Conservation (phyloP, 768 basidiomycete species). For the Termitomyces bulborhizus region DNA sequence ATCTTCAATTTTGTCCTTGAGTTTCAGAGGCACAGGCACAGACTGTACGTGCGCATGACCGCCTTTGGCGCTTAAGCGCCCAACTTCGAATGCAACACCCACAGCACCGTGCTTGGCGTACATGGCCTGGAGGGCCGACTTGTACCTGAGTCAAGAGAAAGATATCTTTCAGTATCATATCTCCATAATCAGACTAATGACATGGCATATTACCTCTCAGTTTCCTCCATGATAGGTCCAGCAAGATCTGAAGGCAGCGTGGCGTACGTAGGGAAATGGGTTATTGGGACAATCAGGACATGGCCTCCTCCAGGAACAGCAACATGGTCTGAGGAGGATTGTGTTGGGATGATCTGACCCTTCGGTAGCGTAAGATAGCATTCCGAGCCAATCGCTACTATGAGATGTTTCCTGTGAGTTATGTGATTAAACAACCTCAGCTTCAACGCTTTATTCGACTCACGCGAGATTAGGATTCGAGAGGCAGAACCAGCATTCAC, state of each 20-base stretch:
- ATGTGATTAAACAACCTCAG: slow-evolving; percentile 5
- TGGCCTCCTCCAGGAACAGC: slow-evolving; percentile 93
- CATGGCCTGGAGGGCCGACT: slow-evolving; percentile 63
- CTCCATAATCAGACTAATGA: neutral
- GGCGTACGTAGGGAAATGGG: slow-evolving; percentile 85
- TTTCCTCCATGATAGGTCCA: slow-evolving; percentile 72
- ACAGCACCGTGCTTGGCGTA: slow-evolving; percentile 65
- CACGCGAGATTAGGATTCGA: slow-evolving; percentile 90
- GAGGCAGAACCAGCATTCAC: slow-evolving; percentile 98
- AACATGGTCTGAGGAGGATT: slow-evolving; percentile 39
- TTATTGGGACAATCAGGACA: slow-evolving; percentile 33
- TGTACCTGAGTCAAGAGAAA: slow-evolving; percentile 48
- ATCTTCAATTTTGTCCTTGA: slow-evolving; percentile 59
- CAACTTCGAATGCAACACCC: slow-evolving; percentile 84
- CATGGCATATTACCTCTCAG: slow-evolving; percentile 51
- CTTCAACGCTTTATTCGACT: slow-evolving; percentile 21
- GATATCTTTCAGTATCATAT: slow-evolving; percentile 1
- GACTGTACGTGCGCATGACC: slow-evolving; percentile 94
- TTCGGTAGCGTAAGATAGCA: slow-evolving; percentile 96
- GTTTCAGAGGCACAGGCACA: slow-evolving; percentile 64
- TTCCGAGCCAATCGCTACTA: slow-evolving; percentile 89
- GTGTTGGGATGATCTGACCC: slow-evolving; percentile 88
- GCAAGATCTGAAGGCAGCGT: slow-evolving; percentile 78
- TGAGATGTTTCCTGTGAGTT: slow-evolving; percentile 77
- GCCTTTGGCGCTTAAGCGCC: slow-evolving; percentile 74